Base-by-base conservation (phyloP, 139 green algal genomes). In the Haematococcus lacustris region DNA sequence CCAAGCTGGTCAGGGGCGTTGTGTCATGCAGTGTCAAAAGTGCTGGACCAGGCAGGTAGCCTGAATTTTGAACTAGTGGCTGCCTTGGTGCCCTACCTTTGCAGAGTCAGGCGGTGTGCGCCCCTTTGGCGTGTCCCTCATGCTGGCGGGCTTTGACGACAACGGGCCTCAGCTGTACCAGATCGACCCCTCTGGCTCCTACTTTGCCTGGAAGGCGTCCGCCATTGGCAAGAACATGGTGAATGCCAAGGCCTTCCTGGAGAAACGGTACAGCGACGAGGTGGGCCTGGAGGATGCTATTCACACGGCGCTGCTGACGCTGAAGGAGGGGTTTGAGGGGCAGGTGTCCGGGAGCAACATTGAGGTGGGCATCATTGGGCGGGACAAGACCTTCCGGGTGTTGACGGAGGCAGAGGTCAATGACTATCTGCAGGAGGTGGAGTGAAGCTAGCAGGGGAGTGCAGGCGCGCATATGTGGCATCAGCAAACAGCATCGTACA, bases 221-320 rank as follows among this genome's bases (percentile, higher is more conserved):
- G 94, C 94, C n/a, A 98, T 98, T 43, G 94, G 94, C 71, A 98
- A 98, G 82, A 98, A 98, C 86, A 98, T 97, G 91, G 78, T 78
- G 23, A 98, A 98, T 66, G 94, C 94, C 50, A 98, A 97, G 79
- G 89, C 91, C 3, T 96, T 96, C 76, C 74, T 96, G 40, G 91
- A 96, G 82, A 96, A 96, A 86, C 83, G 91, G 41, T 98, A 98
- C 79, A 92, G 76, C 34, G 94, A 98, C n/a, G 83, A 99, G 64
- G 94, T 98, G 82, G 93, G 96, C 80, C 88, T 99, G 35, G 96
- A 99, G 81, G 96, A 99, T 77, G 96, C 96, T 4, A 87, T 99
- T 17, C 94, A 99, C 83, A 98, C 96, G 1, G 92, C 96, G 39
- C 89, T 99, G 53, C 83, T 99, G 33, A 99, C 96, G 28, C 82